Evolutionary conservation across 768 basidiomycete genomes (phyloP).

Genomic region (Agaricus sinodeliciosus): DNA sequence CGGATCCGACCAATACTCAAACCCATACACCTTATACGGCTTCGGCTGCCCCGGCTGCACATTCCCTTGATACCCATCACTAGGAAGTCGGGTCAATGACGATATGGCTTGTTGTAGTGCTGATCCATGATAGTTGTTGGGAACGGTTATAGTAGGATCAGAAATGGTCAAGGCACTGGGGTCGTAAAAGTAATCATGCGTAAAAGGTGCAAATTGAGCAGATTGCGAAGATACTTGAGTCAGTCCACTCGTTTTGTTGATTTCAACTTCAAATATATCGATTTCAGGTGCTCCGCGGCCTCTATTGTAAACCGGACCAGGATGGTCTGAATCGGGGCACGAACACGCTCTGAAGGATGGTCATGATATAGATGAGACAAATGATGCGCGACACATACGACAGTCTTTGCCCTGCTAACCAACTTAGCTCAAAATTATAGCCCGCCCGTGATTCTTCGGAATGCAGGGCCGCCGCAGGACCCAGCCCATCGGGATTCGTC

Average conservation of each 20-base stretch:
- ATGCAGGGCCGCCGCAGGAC: slow-evolving; percentile 56
- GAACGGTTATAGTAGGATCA: slow-evolving; percentile 22
- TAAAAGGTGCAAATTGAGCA: slow-evolving; percentile 60
- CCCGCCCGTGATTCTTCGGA: slow-evolving; percentile 39
- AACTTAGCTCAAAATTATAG: slow-evolving; percentile 61
- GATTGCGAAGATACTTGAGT: slow-evolving; percentile 69
- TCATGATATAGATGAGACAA: not conserved
- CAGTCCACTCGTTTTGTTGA: slow-evolving; percentile 37
- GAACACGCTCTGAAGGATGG: slow-evolving; percentile 53
- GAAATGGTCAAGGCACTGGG: slow-evolving; percentile 29
- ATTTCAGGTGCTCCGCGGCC: slow-evolving; percentile 81
- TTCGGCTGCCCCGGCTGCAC: slow-evolving; percentile 27
- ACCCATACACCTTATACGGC: slow-evolving; percentile 33
- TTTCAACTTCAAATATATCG: slow-evolving; percentile 75
- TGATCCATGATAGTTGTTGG: slow-evolving; percentile 42
- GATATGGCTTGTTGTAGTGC: slow-evolving; percentile 56
- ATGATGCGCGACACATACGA: slow-evolving; percentile 54
- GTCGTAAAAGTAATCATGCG: slow-evolving; percentile 33
- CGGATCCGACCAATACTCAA: slow-evolving; percentile 70
- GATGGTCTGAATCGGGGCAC: slow-evolving; percentile 70
- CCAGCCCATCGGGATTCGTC: slow-evolving; percentile 39
- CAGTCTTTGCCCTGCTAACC: slow-evolving; percentile 70
- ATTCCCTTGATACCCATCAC: slow-evolving; percentile 48
- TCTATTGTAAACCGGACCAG: slow-evolving; percentile 46
- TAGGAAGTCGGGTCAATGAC: slow-evolving; percentile 37